Percentiles rank a stretch among this genome's conserved stretches.
Conservation (phyloP, 2,329 filamentous ascomycete genomes). For the Venturia asperata region DNA sequence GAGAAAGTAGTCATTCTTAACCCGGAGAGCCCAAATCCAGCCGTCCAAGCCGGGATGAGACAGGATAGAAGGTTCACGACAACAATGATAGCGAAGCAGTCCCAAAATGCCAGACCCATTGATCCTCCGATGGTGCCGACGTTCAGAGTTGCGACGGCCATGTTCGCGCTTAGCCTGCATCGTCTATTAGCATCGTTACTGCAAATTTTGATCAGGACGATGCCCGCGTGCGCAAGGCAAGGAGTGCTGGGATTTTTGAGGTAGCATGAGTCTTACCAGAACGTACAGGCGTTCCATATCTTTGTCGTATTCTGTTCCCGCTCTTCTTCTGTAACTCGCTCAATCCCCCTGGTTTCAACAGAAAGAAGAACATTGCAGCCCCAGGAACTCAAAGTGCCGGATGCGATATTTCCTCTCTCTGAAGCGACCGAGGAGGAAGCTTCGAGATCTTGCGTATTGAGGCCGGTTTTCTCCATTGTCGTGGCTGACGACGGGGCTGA, state of each 20-base stretch:
- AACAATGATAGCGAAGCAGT: constrained; percentile 33
- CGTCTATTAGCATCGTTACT: too few relatives aligned
- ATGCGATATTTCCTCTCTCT: not conserved
- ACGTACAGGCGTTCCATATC: constrained; percentile 27
- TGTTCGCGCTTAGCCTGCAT: constrained; percentile 33
- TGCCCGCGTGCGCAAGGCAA: too few relatives aligned
- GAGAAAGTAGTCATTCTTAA: constrained; percentile 33
- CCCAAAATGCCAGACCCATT: constrained; percentile 32
- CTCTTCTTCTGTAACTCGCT: constrained; percentile 26
- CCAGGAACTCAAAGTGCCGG: not conserved
- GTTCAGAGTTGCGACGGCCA: constrained; percentile 33
- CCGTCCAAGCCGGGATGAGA: constrained; percentile 27
- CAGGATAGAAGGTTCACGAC: constrained; percentile 30
- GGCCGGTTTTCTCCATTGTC: not conserved
- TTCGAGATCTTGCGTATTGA: not conserved
- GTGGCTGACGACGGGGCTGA: not conserved
- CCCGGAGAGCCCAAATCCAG: constrained; percentile 31
- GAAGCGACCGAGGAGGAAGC: not conserved
- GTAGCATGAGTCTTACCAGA: constrained; percentile 23
- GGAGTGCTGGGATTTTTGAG: too few relatives aligned
- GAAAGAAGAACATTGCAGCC: constrained; percentile 20
- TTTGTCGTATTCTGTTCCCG: constrained; percentile 24
- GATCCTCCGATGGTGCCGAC: constrained; percentile 30
- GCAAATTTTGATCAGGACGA: too few relatives aligned
- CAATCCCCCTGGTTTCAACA: constrained; percentile 25